These are phyloP conservation scores for Tephrocybe sp. DNA, from an alignment of 768 basidiomycete genomes.

Conservation along the genomic window DNA sequence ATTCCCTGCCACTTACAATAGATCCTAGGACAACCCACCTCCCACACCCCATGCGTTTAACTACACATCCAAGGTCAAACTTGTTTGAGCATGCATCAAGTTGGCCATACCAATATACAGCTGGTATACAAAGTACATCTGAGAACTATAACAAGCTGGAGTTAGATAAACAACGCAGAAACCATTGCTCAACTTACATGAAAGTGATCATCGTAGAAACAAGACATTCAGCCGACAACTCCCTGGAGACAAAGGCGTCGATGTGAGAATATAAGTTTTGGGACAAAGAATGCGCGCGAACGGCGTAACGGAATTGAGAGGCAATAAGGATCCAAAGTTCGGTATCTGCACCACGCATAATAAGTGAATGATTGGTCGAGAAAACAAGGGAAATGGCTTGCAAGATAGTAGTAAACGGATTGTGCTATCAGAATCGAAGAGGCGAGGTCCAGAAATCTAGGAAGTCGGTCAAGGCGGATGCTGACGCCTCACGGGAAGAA, in stretches of 20 bases:
- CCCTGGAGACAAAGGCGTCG: constrained; percentile 22
- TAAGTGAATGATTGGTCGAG: neutral
- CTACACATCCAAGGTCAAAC: no score
- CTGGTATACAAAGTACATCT: no score
- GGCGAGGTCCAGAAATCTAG: constrained; percentile 33
- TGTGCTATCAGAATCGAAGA: constrained; percentile 42
- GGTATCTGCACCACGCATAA: constrained; percentile 31
- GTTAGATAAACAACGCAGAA: no score
- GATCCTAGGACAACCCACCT: constrained; percentile 27
- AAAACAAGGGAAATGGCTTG: constrained; percentile 16
- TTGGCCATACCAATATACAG: no score
- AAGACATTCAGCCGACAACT: constrained; percentile 42
- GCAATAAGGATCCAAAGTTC: constrained; percentile 39
- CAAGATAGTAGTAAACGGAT: constrained; percentile 46
- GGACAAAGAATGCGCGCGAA: constrained; percentile 23
- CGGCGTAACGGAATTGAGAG: constrained; percentile 38
- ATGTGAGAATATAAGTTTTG: neutral
- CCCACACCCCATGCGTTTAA: constrained; percentile 24
- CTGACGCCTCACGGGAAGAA: neutral
- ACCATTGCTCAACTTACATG: constrained; percentile 39
- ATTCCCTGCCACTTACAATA: constrained; percentile 25
- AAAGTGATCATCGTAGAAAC: constrained; percentile 42
- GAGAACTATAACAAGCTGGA: no score
- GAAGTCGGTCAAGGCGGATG: neutral
- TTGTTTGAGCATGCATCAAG: no score